These are phyloP conservation scores for Tinospora cordifolia DNA, from an alignment of 164 flowering plant species.

Conservation along the genomic window DNA sequence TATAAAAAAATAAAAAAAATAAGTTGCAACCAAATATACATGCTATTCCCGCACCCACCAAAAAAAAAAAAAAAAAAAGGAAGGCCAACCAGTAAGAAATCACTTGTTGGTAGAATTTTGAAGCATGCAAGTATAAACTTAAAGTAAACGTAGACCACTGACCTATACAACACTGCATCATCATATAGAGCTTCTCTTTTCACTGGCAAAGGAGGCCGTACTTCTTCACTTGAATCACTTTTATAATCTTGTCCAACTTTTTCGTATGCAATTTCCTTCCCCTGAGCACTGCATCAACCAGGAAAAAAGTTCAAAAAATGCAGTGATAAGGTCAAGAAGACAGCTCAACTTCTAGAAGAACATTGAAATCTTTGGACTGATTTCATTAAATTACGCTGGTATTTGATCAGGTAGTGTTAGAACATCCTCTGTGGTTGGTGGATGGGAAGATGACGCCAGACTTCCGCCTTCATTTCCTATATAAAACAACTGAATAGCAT, in stretches of 20 bases:
- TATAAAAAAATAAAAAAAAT: not conserved
- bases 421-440: conserved; percentile 31
- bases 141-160: conserved; percentile 7
- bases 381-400: conserved; percentile 28
- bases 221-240: conserved; percentile 43
- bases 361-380: not conserved
- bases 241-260: conserved; percentile 18
- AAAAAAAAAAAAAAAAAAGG: not conserved
- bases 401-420: conserved; percentile 23
- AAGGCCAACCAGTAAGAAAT: not conserved
- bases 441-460: conserved; percentile 26
- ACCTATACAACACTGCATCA: conserved; percentile 60
- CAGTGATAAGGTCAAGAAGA: conserved; percentile 1
- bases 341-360: not conserved
- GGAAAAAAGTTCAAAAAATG: not conserved
- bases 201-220: conserved; percentile 91
- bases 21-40: not conserved
- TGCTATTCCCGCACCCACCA: not conserved
- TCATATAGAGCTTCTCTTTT: conserved; percentile 89
- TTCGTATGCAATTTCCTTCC: conserved; percentile 21
- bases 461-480: conserved; percentile 62
- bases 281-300: conserved; percentile 25
- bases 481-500: conserved; percentile 83
- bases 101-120: not conserved
- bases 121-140: not conserved